phyloP scores from a whole-genome alignment of 345 rosid species.

The Excoecaria agallocha region DNA sequence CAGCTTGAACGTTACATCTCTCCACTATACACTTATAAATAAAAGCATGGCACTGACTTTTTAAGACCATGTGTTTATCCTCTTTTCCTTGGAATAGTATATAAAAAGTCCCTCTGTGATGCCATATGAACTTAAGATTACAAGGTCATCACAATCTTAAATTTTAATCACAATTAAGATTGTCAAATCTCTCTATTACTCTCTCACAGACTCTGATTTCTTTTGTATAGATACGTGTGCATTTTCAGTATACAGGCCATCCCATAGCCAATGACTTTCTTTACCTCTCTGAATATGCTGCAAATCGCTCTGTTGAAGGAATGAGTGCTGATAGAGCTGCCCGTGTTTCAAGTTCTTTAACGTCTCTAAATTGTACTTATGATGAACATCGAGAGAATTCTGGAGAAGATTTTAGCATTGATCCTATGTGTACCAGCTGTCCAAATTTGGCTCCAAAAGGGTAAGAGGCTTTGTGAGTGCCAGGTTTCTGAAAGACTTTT shows the following conservation, averaged over 20 bases:
- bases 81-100: not conserved
- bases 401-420: conserved; percentile 58
- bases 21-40: not conserved
- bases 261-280: conserved; percentile 91
- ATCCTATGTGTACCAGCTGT: conserved; percentile 81
- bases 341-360: conserved; percentile 29
- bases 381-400: conserved; percentile 34
- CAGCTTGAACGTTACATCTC: not conserved
- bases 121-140: not conserved
- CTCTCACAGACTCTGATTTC: not conserved
- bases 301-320: conserved; percentile 39
- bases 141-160: not conserved
- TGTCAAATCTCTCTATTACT: not conserved
- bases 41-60: not conserved
- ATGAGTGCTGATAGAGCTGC: conserved; percentile 58
- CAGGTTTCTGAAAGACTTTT: not conserved
- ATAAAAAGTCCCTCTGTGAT: not conserved
- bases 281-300: conserved; percentile 49
- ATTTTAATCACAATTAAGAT: no score
- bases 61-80: not conserved
- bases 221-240: conserved; percentile 76
- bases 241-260: conserved; percentile 75
- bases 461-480: conserved; percentile 28
- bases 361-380: conserved; percentile 13
- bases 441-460: conserved; percentile 80